These are phyloP conservation scores for Talaromyces ruber DNA, from an alignment of 495 filamentous ascomycete genomes.

Conservation along the genomic window DNA sequence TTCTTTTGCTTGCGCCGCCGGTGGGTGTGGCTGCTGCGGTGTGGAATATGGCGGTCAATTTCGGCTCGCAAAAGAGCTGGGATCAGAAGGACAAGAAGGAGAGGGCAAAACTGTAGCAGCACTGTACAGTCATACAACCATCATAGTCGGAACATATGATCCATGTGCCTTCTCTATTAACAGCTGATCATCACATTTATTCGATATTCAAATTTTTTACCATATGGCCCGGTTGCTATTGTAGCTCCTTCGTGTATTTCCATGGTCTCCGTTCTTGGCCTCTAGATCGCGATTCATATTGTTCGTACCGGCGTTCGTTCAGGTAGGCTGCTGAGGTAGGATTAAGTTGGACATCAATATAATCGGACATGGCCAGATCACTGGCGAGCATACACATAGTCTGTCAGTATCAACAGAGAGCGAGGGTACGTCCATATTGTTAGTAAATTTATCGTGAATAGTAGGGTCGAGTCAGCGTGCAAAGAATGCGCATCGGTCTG, in stretches of 20 bases:
- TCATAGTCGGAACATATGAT: neutral
- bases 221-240: neutral
- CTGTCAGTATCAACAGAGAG: neutral
- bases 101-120: conserved; percentile 58
- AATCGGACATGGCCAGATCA: neutral
- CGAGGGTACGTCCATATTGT: neutral
- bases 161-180: neutral
- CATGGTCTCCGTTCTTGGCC: neutral
- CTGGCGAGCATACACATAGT: neutral
- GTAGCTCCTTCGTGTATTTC: neutral
- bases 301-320: neutral
- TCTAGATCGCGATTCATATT: neutral
- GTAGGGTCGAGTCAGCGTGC: neutral
- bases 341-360: neutral
- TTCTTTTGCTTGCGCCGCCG: conserved; percentile 64
- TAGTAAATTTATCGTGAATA: neutral
- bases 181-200: too few species aligned
- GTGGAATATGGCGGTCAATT: conserved; percentile 61
- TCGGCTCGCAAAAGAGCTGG: conserved; percentile 61
- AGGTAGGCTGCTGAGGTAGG: neutral
- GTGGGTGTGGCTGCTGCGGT: conserved; percentile 53
- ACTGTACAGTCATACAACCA: neutral
- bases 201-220: too few species aligned
- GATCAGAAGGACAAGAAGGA: conserved; percentile 52
- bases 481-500: conserved; percentile 9